A percentile compares a stretch with the other conserved stretches of the same genome.
Conservation (phyloP, 2,329 filamentous ascomycete species). For the Elsinoe necatrix region DNA sequence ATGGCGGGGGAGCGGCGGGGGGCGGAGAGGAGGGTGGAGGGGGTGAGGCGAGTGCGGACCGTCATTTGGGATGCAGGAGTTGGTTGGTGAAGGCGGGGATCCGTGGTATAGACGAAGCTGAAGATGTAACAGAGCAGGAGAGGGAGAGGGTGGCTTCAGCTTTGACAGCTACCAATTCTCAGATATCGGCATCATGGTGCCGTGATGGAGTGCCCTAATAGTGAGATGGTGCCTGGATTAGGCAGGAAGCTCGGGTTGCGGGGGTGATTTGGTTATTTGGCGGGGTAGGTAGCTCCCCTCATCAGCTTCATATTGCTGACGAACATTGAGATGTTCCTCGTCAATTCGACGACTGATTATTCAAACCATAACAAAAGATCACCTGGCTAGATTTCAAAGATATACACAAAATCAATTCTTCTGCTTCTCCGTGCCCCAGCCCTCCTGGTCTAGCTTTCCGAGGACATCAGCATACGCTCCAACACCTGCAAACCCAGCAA, state of each 20-base stretch:
- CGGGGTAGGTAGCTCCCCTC: conserved; percentile 4
- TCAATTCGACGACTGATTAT: no score
- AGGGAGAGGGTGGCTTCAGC: not conserved
- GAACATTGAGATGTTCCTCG: no score
- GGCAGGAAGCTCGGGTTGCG: conserved; percentile 10
- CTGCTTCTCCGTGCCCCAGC: conserved; percentile 40
- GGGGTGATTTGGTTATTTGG: conserved; percentile 10
- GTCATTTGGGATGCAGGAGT: conserved; percentile 48
- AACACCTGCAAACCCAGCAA: conserved; percentile 30
- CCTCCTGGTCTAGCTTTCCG: conserved; percentile 38
- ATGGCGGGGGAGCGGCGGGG: conserved; percentile 61
- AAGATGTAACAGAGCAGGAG: not conserved
- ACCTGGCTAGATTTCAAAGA: no score
- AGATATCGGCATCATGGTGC: conserved; percentile 1
- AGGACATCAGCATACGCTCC: conserved; percentile 43
- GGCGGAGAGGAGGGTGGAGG: conserved; percentile 66
- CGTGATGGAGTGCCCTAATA: conserved; percentile 9
- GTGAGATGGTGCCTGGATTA: conserved; percentile 9
- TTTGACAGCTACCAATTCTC: not conserved
- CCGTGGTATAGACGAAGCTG: not conserved
- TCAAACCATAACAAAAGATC: no score
- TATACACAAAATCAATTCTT: not conserved
- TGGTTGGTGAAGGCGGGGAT: no score
- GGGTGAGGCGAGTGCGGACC: conserved; percentile 61
- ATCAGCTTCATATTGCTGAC: not conserved